phyloP scores from a whole-genome alignment of 1,284 basidiomycete species.

The Microbotryomycetes sp. region DNA sequence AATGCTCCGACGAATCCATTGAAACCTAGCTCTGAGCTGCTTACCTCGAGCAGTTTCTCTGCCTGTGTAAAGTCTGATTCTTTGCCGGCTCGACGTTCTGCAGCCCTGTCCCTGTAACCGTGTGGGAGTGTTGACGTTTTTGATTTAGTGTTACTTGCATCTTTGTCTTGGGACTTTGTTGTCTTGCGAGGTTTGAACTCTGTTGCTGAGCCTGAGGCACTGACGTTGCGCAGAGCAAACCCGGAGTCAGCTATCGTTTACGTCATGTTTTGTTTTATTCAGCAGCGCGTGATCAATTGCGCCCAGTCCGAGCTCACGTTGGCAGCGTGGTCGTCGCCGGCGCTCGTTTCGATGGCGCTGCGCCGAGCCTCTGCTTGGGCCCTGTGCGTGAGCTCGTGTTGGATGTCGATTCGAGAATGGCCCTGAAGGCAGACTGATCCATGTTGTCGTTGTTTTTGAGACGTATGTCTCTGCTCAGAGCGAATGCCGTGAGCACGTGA shows the following conservation, averaged over 20 bases:
- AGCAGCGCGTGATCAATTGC: background rate
- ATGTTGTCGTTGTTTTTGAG: too few species aligned
- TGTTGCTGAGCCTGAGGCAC: constrained; percentile 8
- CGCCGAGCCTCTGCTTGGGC: background rate
- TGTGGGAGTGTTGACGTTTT: background rate
- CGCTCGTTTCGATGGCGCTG: background rate
- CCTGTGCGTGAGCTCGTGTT: background rate
- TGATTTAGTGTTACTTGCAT: constrained; percentile 4
- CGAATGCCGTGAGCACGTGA: background rate
- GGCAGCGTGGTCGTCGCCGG: background rate
- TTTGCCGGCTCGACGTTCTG: constrained; percentile 22
- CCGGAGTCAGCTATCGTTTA: background rate
- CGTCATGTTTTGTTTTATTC: too few species aligned
- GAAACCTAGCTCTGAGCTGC: too few species aligned
- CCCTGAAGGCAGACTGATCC: background rate
- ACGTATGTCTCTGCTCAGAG: too few species aligned
- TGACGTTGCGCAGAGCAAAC: too few species aligned
- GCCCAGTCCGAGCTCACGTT: background rate
- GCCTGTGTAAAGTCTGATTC: constrained; percentile 24
- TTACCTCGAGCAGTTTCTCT: constrained; percentile 29
- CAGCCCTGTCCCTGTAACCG: constrained; percentile 26
- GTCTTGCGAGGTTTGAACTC: constrained; percentile 27
- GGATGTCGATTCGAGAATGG: background rate
- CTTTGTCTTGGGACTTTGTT: background rate
- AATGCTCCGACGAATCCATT: background rate